phyloP scores from a whole-genome alignment of 2,329 filamentous ascomycete species.

The Monilinia vaccinii-corymbosi region DNA sequence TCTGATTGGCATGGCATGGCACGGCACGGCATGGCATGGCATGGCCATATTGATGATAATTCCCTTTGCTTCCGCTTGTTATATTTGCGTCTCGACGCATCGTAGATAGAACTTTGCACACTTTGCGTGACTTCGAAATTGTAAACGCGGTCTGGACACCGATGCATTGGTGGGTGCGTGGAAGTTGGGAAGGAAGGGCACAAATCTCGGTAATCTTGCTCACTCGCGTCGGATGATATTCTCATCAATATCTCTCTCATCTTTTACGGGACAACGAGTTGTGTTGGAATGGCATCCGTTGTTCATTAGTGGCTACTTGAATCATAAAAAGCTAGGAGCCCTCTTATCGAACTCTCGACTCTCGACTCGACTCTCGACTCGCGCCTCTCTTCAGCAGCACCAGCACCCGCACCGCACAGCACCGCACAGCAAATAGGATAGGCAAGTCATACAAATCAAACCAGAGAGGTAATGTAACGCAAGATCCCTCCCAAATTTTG shows the following conservation, averaged over 20 bases:
- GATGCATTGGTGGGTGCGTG: too few species aligned
- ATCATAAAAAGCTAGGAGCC: neutral
- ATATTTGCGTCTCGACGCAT: constrained; percentile 8
- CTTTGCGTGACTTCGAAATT: constrained; percentile 9
- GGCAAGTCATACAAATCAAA: constrained; percentile 11
- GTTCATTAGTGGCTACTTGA: neutral
- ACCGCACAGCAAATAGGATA: neutral
- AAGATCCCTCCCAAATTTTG: neutral
- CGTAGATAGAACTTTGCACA: constrained; percentile 11
- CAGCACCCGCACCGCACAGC: neutral
- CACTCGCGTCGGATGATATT: constrained; percentile 1
- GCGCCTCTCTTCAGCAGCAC: neutral
- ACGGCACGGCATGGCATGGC: neutral
- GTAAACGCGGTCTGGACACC: constrained; percentile 9
- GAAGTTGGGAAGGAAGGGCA: constrained; percentile 6
- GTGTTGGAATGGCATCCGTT: neutral
- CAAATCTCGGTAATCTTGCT: constrained; percentile 2
- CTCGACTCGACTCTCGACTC: constrained; percentile 5
- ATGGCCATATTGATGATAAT: neutral
- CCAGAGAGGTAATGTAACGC: constrained; percentile 11
- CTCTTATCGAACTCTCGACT: constrained; percentile 1
- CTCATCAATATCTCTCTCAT: neutral
- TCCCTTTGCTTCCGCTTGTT: neutral
- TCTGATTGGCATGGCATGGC: neutral
- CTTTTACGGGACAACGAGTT: constrained; percentile 2